phyloP scores from a whole-genome alignment of 129 eudicot genomes.

The Artemisia annua region DNA sequence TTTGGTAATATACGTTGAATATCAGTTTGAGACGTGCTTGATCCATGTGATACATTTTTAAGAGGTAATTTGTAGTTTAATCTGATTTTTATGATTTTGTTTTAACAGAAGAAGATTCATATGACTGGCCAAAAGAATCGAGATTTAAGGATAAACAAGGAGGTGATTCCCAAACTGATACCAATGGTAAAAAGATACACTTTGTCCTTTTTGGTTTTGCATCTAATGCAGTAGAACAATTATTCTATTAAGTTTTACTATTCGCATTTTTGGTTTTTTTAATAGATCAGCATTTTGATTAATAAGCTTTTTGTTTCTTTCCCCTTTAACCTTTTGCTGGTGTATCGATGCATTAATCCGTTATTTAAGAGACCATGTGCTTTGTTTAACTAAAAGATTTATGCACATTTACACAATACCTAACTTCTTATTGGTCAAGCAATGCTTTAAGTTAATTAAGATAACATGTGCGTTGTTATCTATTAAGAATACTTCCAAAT shows the following conservation, averaged over 20 bases:
- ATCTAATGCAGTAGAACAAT: background rate
- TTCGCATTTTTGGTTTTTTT: no score
- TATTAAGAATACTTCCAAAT: background rate
- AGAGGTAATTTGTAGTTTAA: no score
- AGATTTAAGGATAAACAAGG: conserved; percentile 42
- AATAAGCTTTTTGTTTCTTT: conserved; percentile 24
- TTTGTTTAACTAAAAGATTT: conserved; percentile 1
- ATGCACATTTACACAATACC: background rate
- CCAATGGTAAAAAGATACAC: conserved; percentile 32
- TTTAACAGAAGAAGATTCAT: conserved; percentile 19
- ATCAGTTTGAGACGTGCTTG: no score
- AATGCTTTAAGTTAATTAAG: conserved; percentile 1
- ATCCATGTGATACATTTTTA: no score
- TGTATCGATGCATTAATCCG: conserved; percentile 13
- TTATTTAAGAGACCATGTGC: conserved; percentile 18
- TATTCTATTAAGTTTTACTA: no score
- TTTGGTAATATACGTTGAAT: no score
- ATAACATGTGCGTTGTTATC: conserved; percentile 8
- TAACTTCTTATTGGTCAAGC: background rate
- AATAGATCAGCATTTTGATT: background rate
- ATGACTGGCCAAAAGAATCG: conserved; percentile 42
- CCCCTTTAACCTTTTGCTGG: conserved; percentile 12
- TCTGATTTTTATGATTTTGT: background rate
- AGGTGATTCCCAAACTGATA: conserved; percentile 31
- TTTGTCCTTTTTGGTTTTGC: conserved; percentile 14